Percentiles rank a stretch among this genome's conserved stretches.
Evolutionary conservation across 305 asterid genomes (phyloP).

Genomic region (Fraxinus velutina): DNA sequence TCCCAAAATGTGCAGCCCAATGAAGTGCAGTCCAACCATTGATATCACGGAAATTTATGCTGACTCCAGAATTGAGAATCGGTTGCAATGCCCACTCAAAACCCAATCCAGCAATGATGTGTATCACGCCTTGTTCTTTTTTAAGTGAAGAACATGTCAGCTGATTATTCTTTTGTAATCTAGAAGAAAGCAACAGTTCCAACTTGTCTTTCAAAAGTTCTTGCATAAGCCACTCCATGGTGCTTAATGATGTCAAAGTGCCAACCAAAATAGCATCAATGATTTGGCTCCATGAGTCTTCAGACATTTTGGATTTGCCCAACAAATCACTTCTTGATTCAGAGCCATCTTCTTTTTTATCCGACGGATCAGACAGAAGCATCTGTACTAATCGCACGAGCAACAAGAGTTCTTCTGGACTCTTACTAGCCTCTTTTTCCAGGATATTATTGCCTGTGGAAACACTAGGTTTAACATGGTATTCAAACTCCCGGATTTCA

Average conservation of each 20-base stretch:
- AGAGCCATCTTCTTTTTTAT: constrained; percentile 37
- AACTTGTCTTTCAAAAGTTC: constrained; percentile 83
- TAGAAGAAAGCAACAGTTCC: constrained; percentile 66
- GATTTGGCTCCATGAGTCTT: constrained; percentile 67
- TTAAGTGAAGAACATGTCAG: constrained; percentile 50
- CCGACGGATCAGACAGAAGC: constrained; percentile 52
- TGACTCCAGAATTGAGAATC: constrained; percentile 71
- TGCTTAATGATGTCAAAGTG: constrained; percentile 44
- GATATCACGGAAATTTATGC: constrained; percentile 78
- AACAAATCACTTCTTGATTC: constrained; percentile 41
- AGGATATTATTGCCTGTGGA: constrained; percentile 35
- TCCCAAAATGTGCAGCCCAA: constrained; percentile 97
- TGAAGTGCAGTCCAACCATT: constrained; percentile 98
- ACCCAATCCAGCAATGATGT: constrained; percentile 85
- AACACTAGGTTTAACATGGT: constrained; percentile 49
- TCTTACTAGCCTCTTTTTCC: constrained; percentile 45
- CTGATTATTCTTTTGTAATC: constrained; percentile 37
- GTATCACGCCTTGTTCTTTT: constrained; percentile 92
- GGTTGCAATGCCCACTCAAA: constrained; percentile 95
- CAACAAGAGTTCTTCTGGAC: constrained; percentile 65
- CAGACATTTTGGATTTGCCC: constrained; percentile 47
- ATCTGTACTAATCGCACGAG: constrained; percentile 74
- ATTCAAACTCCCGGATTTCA: constrained; percentile 82
- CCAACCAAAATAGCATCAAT: constrained; percentile 64
- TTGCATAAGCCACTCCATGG: constrained; percentile 76